Base-by-base conservation (phyloP, 805 yeast genomes). In the Barnettozyma populi region DNA sequence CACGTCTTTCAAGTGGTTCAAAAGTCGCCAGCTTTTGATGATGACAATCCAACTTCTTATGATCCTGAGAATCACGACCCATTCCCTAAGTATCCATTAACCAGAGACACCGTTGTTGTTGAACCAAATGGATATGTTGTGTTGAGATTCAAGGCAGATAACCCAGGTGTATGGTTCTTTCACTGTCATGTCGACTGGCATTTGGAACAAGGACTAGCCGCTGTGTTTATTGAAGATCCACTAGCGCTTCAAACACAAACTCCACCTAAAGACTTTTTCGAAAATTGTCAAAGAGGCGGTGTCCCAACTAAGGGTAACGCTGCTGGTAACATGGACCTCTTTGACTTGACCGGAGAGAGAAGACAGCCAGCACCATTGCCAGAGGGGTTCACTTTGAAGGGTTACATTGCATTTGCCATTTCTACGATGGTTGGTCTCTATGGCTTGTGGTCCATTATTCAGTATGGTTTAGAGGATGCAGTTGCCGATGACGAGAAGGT, bases 121-220 rank as follows among this genome's bases (percentile, higher is more conserved):
- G 77, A 80, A 44, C 79, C 84, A 31, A 80, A 82, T 56, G 87
- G 90, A 2, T 77, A 80, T 62, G 64, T 82, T 44, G 90, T 83
- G 16, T 60, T 81, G 29, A 72, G 97, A 55, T 88, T 88, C 65
- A 75, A 70, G 57, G 89, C 96, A 11, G 80, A 85, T 59, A 90
- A 90, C 59, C 96, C 97, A 3, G 97, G 97, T 48, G 82, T 89
- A 23, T 90, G 97, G 97, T 79, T 85, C 52, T 86, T 90, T 81
- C 97, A 90, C 64, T 90, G 97, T 67, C 96, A 87, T 61, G 78
- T 86, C 47, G 92, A 86, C 59, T 86, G 90, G 84, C 95, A 86
- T 67, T 75, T 86, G 63, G 84, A 80, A 56, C 94, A 86, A 68
- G 95, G 95, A 25, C 72, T 86, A 46, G 90, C 90, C 7, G 71